A percentile compares a stretch with the other conserved stretches of the same genome.
Conservation (phyloP, 768 basidiomycete genomes). For the Trametes punicea region DNA sequence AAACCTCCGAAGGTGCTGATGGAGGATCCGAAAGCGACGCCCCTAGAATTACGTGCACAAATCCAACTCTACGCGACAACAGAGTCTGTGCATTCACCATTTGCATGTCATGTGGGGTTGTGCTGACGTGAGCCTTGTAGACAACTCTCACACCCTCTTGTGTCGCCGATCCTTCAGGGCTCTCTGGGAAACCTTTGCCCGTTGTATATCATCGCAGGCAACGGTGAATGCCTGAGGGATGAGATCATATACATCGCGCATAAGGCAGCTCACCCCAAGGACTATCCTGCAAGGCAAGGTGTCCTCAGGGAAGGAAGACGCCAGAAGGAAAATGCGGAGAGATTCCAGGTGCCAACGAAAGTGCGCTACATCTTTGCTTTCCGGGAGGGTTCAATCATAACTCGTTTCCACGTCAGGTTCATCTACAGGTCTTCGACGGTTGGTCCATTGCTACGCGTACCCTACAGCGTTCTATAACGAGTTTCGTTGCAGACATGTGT, state of each 20-base stretch:
- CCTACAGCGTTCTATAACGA: background rate
- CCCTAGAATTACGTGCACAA: constrained; percentile 54
- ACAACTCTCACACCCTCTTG: constrained; percentile 64
- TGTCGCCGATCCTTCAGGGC: constrained; percentile 68
- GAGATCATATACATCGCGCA: constrained; percentile 79
- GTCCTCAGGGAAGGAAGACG: constrained; percentile 42
- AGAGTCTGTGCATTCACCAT: constrained; percentile 43
- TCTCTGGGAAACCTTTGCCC: constrained; percentile 77
- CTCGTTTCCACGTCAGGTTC: constrained; percentile 59
- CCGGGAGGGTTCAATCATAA: constrained; percentile 44
- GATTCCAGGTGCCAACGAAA: constrained; percentile 52
- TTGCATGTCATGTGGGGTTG: background rate
- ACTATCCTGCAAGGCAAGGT: constrained; percentile 58
- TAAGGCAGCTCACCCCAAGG: constrained; percentile 68
- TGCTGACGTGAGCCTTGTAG: constrained; percentile 25
- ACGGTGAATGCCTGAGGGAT: constrained; percentile 73
- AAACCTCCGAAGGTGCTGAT: constrained; percentile 56
- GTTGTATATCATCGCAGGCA: constrained; percentile 67
- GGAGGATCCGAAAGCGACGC: constrained; percentile 40
- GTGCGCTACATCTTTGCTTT: constrained; percentile 24
- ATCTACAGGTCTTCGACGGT: constrained; percentile 77
- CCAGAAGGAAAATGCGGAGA: constrained; percentile 50
- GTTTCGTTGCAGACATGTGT: constrained; percentile 51
- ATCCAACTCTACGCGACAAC: constrained; percentile 79
- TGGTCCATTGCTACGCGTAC: constrained; percentile 17